Evolutionary conservation across 2,329 filamentous ascomycete genomes (phyloP), one percentile per base, ranked within the genome.

Genomic region (Xylariales sp.): DNA sequence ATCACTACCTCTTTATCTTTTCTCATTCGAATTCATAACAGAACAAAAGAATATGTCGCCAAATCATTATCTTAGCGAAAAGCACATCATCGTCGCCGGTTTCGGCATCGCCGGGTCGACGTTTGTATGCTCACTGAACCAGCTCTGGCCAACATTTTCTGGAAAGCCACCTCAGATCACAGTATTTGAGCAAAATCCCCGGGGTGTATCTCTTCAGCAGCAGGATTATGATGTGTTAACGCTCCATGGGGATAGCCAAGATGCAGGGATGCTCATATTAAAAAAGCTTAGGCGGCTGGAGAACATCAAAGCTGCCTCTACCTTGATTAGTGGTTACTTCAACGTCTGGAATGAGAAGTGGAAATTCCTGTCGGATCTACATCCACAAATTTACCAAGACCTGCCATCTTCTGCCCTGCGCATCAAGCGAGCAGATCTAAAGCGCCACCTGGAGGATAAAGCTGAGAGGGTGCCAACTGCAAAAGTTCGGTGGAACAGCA

Each of bases 61-160:
- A n/a, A n/a, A n/a, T n/a, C n/a, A n/a, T n/a, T n/a, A n/a, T n/a
- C n/a, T n/a, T n/a, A n/a, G n/a, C 5, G 57, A 59, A 13, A 69
- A 68, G 47, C 62, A 55, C 23, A 65, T 70, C 37, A 53, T 69
- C 17, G 51, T 72, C 8, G 56, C 62, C 4, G 69, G 69, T 5
- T 65, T 54, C 15, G 69, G 69, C 20, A 56, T 70, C 15, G 61
- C 66, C 10, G 66, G 69, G 5, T 57, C 64, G 10, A 52, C 65
- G 6, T 71, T 72, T 38, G 60, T 58, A 17, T 48, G 61, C 33
- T 57, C 63, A 11, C 50, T 72, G 7, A 55, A 53, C 23, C 62
- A 61, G 35, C 54, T 59, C 4, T 70, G 66, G 62, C 41, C 52
- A 3, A 35, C 39, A 0, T 33, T 52, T 23, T 42, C 48, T n/a